phyloP scores from a whole-genome alignment of 2,329 filamentous ascomycete genomes.

The Periconia macrospinosa region DNA sequence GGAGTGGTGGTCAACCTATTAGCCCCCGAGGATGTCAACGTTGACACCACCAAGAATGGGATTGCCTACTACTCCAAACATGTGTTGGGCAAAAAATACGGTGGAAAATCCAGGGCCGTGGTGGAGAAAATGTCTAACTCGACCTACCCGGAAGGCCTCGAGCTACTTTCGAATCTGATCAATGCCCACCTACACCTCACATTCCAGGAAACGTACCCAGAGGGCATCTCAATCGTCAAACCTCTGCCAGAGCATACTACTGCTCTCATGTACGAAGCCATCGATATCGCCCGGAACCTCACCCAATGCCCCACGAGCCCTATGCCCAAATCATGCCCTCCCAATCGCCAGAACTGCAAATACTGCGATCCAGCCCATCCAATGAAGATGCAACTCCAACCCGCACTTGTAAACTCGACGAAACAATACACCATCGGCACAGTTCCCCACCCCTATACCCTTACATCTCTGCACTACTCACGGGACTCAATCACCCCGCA shows the following conservation, averaged over 20 bases:
- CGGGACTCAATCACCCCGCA: slow-evolving; percentile 48
- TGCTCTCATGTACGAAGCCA: slow-evolving; percentile 68
- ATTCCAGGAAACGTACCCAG: slow-evolving; percentile 78
- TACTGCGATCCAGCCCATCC: slow-evolving; percentile 67
- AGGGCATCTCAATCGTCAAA: slow-evolving; percentile 80
- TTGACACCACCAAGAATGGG: slow-evolving; percentile 66
- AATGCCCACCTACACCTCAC: slow-evolving; percentile 81
- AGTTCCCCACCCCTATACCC: slow-evolving; percentile 89
- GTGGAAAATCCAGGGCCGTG: slow-evolving; percentile 65
- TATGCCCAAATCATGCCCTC: slow-evolving; percentile 77
- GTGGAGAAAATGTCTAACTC: slow-evolving; percentile 61
- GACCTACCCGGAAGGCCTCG: slow-evolving; percentile 62
- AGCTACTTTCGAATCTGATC: slow-evolving; percentile 72
- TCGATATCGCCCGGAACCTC: slow-evolving; percentile 74
- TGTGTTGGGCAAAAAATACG: slow-evolving; percentile 56
- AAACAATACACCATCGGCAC: slow-evolving; percentile 79
- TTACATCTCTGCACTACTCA: slow-evolving; percentile 66
- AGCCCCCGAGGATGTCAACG: slow-evolving; percentile 60
- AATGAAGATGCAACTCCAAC: slow-evolving; percentile 67
- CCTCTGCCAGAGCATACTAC: slow-evolving; percentile 76
- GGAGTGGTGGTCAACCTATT: slow-evolving; percentile 63
- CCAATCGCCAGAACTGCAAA: slow-evolving; percentile 73
- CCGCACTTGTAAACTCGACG: slow-evolving; percentile 71
- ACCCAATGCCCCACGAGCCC: slow-evolving; percentile 74
- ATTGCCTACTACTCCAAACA: slow-evolving; percentile 77